Evolutionary conservation across 345 rosid genomes (phyloP), one percentile per base, ranked within the genome.

Genomic region (Syzygium grande): DNA sequence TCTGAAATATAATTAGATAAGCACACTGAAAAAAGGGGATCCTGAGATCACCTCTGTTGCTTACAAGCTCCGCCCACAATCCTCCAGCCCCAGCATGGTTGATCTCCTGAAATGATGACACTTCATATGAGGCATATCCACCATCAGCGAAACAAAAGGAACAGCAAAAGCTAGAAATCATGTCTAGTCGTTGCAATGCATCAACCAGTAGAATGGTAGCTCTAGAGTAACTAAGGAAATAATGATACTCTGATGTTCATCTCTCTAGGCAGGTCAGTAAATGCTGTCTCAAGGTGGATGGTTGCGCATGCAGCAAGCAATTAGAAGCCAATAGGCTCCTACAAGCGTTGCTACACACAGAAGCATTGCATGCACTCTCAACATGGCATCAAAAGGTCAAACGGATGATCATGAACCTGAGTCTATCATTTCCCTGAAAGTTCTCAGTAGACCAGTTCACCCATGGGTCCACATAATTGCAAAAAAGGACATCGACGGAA

Each of bases 31-130:
- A 34, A 30, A 52, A 68, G 52, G 80, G 87, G 88, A 79, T 83
- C 49, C 49, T 85, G 14, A 89, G 88, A 88, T 89, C 90, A 98
- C 99, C 99, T 92, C 97, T 90, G 91, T 98, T 98, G 93, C 92
- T 93, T 79, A 98, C 99, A 89, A 98, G 99, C 91, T 98, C 99
- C 11, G 94, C 97, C 99, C 99, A 98, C 90, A 96, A 87, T 68
- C 99, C 99, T 92, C 99, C 99, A 41, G 99, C 95, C 87, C 99
- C 99, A 51, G 99, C 99, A 92, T 96, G 99, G 91, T 96, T 96
- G 88, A 98, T 98, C 94, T 98, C 99, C 99, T 98, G 95, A 87
- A 89, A 87, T 84, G 86, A 88, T 85, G 77, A n/a, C 23, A 87
- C 49, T 87, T 56, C 34, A 51, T n/a, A 49, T 51, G 63, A 85